These are phyloP conservation scores for Paecilomyces formosus DNA, from an alignment of 2,329 filamentous ascomycete genomes.

Conservation along the genomic window DNA sequence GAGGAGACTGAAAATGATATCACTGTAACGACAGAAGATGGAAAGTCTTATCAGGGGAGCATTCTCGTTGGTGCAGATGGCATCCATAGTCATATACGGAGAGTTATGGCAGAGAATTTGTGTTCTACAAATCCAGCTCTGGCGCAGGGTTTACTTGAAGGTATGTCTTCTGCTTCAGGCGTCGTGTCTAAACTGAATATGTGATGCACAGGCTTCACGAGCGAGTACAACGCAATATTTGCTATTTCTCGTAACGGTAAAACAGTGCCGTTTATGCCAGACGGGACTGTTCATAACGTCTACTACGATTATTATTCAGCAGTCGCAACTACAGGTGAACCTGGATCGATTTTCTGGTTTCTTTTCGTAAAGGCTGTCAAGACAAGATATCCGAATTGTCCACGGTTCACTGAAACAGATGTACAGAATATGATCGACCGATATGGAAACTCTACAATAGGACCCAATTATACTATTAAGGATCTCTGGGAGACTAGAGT, in stretches of 20 bases:
- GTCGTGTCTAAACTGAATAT: neutral
- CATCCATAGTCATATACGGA: slow-evolving; percentile 28
- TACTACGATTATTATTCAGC: slow-evolving; percentile 11
- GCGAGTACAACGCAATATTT: slow-evolving; percentile 17
- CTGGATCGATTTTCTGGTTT: slow-evolving; percentile 12
- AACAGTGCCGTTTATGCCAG: slow-evolving; percentile 3
- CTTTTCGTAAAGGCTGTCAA: slow-evolving; percentile 7
- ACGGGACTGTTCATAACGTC: slow-evolving; percentile 5
- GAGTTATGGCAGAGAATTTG: slow-evolving; percentile 19
- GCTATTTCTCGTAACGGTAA: slow-evolving; percentile 10
- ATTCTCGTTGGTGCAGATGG: slow-evolving; percentile 35
- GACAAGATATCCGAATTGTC: slow-evolving; percentile 8
- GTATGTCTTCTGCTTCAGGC: neutral
- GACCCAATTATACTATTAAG: slow-evolving; percentile 12
- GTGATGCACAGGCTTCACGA: slow-evolving; percentile 4
- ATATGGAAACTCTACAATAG: slow-evolving; percentile 6
- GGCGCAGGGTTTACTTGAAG: slow-evolving; percentile 2
- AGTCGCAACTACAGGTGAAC: slow-evolving; percentile 6
- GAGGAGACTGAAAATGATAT: slow-evolving; percentile 11
- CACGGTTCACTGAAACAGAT: slow-evolving; percentile 9
- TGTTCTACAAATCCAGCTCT: neutral
- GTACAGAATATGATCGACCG: slow-evolving; percentile 5
- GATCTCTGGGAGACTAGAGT: slow-evolving; percentile 12
- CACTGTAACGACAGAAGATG: slow-evolving; percentile 24
- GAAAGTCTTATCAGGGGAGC: slow-evolving; percentile 21